Percentiles rank a stretch among this genome's conserved stretches.
Evolutionary conservation across 495 filamentous ascomycete genomes (phyloP).

Genomic region (Halenospora varia): DNA sequence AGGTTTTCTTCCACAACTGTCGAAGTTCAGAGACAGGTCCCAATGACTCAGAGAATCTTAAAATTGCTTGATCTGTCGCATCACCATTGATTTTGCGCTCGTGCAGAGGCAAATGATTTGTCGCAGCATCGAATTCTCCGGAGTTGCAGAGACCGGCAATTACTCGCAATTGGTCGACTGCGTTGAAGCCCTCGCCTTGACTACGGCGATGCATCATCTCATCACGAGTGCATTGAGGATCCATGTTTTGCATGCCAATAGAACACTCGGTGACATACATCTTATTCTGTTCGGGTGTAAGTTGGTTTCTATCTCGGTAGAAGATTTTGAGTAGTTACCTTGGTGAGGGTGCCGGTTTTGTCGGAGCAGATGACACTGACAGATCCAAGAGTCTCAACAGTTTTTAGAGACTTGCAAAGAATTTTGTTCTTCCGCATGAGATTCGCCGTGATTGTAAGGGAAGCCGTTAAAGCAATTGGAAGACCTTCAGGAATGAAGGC

Average conservation of each 20-base stretch:
- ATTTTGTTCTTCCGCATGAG: conserved; percentile 34
- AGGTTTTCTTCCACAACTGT: conserved; percentile 50
- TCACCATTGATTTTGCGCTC: conserved; percentile 63
- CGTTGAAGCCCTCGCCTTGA: conserved; percentile 24
- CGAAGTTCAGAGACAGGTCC: conserved; percentile 45
- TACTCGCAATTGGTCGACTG: conserved; percentile 41
- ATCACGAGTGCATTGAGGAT: conserved; percentile 36
- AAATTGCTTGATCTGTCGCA: conserved; percentile 67
- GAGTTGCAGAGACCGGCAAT: conserved; percentile 64
- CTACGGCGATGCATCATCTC: conserved; percentile 26
- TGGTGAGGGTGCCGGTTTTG: conserved; percentile 45
- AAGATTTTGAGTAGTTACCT: conserved; percentile 14
- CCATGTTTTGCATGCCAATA: conserved; percentile 37
- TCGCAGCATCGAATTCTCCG: conserved; percentile 61
- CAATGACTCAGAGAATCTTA: conserved; percentile 61
- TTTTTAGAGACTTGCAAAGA: conserved; percentile 29
- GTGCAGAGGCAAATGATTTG: conserved; percentile 44
- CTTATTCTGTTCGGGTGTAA: too few relatives aligned
- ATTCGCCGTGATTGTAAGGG: conserved; percentile 39
- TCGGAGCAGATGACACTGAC: conserved; percentile 57
- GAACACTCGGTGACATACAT: conserved; percentile 57
- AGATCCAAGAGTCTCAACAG: conserved; percentile 63
- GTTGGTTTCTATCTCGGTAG: too few relatives aligned
- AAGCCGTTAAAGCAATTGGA: conserved; percentile 62
- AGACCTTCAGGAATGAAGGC: conserved; percentile 73